Evolutionary conservation across 768 basidiomycete species (phyloP), one percentile per base, ranked within the genome.

Genomic region (Pilatotrama ljubarskyi): DNA sequence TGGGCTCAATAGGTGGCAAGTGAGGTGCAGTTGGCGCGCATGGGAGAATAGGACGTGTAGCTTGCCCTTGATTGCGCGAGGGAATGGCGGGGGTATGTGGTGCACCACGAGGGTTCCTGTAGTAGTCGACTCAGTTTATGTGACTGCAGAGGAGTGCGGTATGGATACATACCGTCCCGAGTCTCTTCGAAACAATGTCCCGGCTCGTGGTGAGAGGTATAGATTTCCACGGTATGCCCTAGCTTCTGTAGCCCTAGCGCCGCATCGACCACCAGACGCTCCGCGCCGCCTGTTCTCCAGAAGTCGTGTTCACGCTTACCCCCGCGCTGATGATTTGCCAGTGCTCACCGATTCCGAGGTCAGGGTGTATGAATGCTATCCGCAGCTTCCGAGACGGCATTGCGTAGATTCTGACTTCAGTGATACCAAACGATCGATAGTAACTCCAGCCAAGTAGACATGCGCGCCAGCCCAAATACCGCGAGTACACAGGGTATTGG

Each of bases 171-270:
- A 93, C 96, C 96, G 70, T 98, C 86, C 55, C 82, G 78, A 0
- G 97, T 98, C 76, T 99, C 97, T 51, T 94, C 91, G 66, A 99
- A 99, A 69, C 92, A 96, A 63, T 93, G 88, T 14, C 79, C 76
- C 0, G 86, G 82, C 68, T 99, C 89, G 72, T 97, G 95, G 68
- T 97, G 85, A 0, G 93, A 96, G 0, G 97, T 98, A 74, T 94
- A 97, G 22, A 98, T 84, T 66, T 90, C 85, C 17, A 99, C 90
- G 0, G 80, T 75, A 69, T 98, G 95, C 0, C 95, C 96, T 5
- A 87, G 79, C 9, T 81, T 76, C 72, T 98, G 91, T 13, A 99
- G 76, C 8, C 94, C 91, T 0, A 96, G 80, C 2, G 96, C 95
- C 24, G 95, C 93, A 72, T 99, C 96, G 20, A 98, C 95, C 5